Evolutionary conservation across 139 green algal genomes (phyloP).

Genomic region (Deuterostichococcus epilithicus): DNA sequence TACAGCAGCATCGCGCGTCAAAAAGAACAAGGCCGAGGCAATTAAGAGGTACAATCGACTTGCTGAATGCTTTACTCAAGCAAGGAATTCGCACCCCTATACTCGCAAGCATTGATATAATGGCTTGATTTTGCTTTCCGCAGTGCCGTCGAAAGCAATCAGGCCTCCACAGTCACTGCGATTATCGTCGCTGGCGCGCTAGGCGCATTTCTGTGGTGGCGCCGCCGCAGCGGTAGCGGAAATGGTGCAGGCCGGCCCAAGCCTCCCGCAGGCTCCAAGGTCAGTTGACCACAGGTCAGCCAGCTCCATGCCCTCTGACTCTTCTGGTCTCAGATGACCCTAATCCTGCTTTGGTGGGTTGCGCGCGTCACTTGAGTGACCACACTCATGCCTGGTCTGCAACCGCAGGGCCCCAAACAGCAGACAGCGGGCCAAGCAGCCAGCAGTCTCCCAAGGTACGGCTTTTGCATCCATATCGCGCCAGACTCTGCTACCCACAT

Average conservation of each 20-base stretch:
- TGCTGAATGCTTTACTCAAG: background rate
- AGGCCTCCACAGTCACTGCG: background rate
- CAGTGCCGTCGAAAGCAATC: background rate
- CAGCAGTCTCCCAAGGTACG: too few species aligned
- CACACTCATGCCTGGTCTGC: too few species aligned
- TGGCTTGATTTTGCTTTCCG: background rate
- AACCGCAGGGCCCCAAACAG: too few species aligned
- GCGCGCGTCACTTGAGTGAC: too few species aligned
- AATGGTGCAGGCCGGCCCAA: background rate
- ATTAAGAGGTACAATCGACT: background rate
- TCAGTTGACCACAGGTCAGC: background rate
- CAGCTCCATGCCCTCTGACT: too few species aligned
- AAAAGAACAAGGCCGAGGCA: background rate
- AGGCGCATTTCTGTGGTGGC: background rate
- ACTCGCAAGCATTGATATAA: background rate
- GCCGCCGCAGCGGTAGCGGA: background rate
- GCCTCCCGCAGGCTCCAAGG: background rate
- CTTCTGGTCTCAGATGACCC: too few species aligned
- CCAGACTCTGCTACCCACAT: too few species aligned
- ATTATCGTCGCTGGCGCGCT: background rate
- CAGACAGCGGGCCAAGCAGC: too few species aligned
- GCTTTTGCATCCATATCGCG: too few species aligned
- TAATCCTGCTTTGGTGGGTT: too few species aligned
- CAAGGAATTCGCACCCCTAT: background rate
- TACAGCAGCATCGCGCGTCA: background rate